These are phyloP conservation scores for Backusella mclennaniae DNA, from an alignment of 192 early-diverging fungal species.

Conservation along the genomic window DNA sequence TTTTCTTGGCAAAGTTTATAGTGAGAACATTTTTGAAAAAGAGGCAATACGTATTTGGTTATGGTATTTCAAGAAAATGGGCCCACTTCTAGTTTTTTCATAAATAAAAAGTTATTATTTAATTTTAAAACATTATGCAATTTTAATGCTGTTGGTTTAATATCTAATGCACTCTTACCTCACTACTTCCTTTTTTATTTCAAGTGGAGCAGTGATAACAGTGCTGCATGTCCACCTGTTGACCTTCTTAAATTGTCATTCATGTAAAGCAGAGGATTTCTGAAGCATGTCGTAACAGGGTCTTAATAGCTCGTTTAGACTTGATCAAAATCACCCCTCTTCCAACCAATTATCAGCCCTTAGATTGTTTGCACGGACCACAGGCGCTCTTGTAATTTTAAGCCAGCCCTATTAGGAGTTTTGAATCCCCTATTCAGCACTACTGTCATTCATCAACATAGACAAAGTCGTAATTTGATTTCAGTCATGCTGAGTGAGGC, in stretches of 20 bases:
- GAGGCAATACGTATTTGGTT: no score
- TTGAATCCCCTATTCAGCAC: slow-evolving; percentile 72
- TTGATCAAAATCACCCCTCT: slow-evolving; percentile 94
- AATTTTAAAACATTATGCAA: not conserved
- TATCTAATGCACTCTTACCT: slow-evolving; percentile 24
- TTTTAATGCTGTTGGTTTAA: not conserved
- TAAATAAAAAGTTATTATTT: not conserved
- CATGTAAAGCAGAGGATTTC: slow-evolving; percentile 32
- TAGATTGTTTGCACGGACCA: slow-evolving; percentile 65
- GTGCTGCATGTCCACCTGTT: slow-evolving; percentile 82
- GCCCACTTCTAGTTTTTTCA: not conserved
- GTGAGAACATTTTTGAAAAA: no score
- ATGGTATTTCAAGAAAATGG: slow-evolving; percentile 51
- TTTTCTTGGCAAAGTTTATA: no score
- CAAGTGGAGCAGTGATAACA: slow-evolving; percentile 80
- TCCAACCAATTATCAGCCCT: slow-evolving; percentile 83
- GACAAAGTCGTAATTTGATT: slow-evolving; percentile 55
- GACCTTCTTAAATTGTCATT: slow-evolving; percentile 80
- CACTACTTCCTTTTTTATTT: slow-evolving; percentile 81
- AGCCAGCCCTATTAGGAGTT: slow-evolving; percentile 70
- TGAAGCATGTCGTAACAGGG: slow-evolving; percentile 45
- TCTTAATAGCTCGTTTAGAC: slow-evolving; percentile 97
- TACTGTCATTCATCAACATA: slow-evolving; percentile 58
- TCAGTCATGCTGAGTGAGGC: slow-evolving; percentile 65
- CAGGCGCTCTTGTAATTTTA: slow-evolving; percentile 81